These are phyloP conservation scores for Canna indica DNA, from an alignment of 176 grass and related monocot genomes.

Conservation along the genomic window DNA sequence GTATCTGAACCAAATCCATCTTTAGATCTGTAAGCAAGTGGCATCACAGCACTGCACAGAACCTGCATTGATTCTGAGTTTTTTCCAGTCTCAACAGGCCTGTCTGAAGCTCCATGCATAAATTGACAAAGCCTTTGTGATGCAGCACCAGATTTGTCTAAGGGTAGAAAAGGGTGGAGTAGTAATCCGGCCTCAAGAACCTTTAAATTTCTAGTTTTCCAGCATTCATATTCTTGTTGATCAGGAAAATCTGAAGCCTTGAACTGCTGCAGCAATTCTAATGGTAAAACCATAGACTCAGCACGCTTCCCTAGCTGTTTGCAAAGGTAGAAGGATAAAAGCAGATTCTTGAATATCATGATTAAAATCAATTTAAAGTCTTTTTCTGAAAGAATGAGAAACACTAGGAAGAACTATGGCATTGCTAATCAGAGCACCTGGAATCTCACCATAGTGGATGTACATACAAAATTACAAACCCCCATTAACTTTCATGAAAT, in stretches of 20 bases:
- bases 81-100: slow-evolving; percentile 75
- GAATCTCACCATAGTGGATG: neutral
- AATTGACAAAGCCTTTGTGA: slow-evolving; percentile 62
- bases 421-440: neutral
- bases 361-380: neutral
- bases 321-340: neutral
- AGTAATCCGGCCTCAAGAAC: slow-evolving; percentile 87
- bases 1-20: slow-evolving; percentile 69
- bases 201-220: slow-evolving; percentile 71
- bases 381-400: neutral
- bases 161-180: slow-evolving; percentile 53
- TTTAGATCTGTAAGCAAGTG: slow-evolving; percentile 52
- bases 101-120: slow-evolving; percentile 50
- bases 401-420: neutral
- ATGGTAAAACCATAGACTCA: slow-evolving; percentile 77
- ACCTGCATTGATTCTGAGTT: slow-evolving; percentile 89
- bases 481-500: no score
- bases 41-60: slow-evolving; percentile 56
- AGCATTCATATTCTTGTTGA: slow-evolving; percentile 61
- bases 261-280: slow-evolving; percentile 94
- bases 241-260: slow-evolving; percentile 80
- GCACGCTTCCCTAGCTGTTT: slow-evolving; percentile 69
- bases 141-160: slow-evolving; percentile 60
- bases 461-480: neutral
- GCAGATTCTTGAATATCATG: neutral